Percentiles rank a stretch among this genome's conserved stretches.
These are phyloP conservation scores for Fusarium bactridioides DNA, from an alignment of 2,329 filamentous ascomycete genomes.

Conservation along the genomic window DNA sequence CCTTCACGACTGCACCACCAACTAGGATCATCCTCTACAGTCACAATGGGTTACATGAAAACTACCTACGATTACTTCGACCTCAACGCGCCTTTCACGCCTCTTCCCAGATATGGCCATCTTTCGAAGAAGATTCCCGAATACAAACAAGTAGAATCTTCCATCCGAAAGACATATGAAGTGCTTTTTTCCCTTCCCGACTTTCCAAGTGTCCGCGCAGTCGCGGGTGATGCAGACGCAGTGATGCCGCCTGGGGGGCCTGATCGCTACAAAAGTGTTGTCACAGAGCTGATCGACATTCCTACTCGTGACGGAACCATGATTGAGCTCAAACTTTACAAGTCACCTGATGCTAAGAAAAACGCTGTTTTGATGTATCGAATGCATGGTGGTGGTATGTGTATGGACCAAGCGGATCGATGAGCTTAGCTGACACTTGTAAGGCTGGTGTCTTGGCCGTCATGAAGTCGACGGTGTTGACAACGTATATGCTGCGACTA, in stretches of 20 bases:
- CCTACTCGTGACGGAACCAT: slow-evolving; percentile 23
- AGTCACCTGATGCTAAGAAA: neutral
- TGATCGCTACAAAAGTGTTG: slow-evolving; percentile 19
- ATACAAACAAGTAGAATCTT: neutral
- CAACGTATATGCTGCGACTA: slow-evolving; percentile 30
- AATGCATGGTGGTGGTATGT: slow-evolving; percentile 39
- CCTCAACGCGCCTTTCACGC: slow-evolving; percentile 5
- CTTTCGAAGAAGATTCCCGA: slow-evolving; percentile 18
- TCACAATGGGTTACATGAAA: slow-evolving; percentile 22
- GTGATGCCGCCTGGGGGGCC: slow-evolving; percentile 27
- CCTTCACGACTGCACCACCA: neutral
- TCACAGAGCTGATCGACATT: slow-evolving; percentile 22
- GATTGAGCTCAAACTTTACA: slow-evolving; percentile 36
- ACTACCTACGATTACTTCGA: slow-evolving; percentile 17
- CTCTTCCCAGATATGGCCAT: slow-evolving; percentile 31
- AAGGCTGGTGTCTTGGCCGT: slow-evolving; percentile 34
- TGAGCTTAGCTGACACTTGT: neutral
- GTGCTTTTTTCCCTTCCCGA: neutral
- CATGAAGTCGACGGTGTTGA: slow-evolving; percentile 38
- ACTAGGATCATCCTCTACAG: neutral
- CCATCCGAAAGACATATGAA: neutral
- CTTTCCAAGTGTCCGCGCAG: neutral
- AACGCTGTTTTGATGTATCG: slow-evolving; percentile 35
- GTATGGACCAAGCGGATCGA: neutral
- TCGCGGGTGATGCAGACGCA: slow-evolving; percentile 21